phyloP scores from a whole-genome alignment of 768 basidiomycete species.

The Cystobasidium onofrii region DNA sequence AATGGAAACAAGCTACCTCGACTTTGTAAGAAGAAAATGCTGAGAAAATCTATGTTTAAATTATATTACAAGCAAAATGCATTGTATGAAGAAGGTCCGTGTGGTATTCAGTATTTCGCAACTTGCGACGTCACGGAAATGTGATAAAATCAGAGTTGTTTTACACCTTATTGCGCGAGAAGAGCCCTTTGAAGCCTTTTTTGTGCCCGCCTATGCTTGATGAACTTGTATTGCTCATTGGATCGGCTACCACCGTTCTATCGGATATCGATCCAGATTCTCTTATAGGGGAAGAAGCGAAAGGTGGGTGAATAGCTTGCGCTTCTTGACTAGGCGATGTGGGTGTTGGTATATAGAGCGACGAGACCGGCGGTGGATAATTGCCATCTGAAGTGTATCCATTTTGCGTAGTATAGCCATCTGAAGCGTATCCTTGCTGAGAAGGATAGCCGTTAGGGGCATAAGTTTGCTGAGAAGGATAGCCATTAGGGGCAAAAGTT shows the following conservation, averaged over 20 bases:
- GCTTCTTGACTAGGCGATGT: neutral
- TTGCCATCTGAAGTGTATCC: neutral
- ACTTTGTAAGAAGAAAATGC: neutral
- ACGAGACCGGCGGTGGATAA: slow-evolving; percentile 12
- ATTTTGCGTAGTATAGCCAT: neutral
- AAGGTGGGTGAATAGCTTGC: neutral
- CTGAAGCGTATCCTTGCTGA: neutral
- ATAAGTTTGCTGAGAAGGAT: neutral
- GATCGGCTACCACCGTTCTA: slow-evolving; percentile 3
- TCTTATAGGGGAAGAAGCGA: neutral
- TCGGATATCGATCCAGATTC: neutral
- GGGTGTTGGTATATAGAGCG: slow-evolving; percentile 3
- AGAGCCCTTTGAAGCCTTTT: neutral
- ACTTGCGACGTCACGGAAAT: too few relatives aligned
- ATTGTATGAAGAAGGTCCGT: neutral
- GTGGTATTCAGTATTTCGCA: neutral
- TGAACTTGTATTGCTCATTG: neutral
- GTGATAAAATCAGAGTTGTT: too few relatives aligned
- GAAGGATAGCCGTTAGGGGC: neutral
- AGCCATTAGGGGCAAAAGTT: neutral
- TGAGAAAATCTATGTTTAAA: neutral
- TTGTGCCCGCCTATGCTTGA: neutral
- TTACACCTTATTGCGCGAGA: neutral
- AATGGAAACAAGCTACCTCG: too few relatives aligned
- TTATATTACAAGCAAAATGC: neutral